Evolutionary conservation across 495 filamentous ascomycete genomes (phyloP), one percentile per base, ranked within the genome.

Genomic region (Immersiella caudata): DNA sequence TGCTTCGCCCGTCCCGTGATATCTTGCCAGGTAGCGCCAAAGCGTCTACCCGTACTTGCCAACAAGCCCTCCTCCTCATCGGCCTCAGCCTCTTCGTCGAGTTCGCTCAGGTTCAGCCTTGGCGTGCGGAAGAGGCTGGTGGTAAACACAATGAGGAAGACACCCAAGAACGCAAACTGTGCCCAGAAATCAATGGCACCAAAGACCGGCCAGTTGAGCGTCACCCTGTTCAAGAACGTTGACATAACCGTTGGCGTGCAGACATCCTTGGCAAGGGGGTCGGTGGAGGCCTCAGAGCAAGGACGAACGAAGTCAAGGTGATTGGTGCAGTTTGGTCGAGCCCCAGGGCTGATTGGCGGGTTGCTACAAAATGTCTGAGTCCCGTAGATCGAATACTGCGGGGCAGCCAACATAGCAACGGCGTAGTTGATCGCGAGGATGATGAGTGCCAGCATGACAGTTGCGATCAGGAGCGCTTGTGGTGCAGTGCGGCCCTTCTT

Each of bases 181-280:
- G 92, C 91, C 94, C 93, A 98, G 80, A 98, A 99, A 66, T 90
- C 85, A 14, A 98, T 82, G 36, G 87, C 90, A n/a, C 95, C 95
- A 78, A 99, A 97, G 73, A 97, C 91, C 18, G 96, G 94, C 83
- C 93, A 99, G 79, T 94, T 95, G 67, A 98, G 81, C n/a, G 92
- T 96, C 46, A 97, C 85, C 33, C 93, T 88, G 75, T 99, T 97
- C 62, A 98, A 81, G 79, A 99, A 97, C 0, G 92, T 97, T 64
- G 90, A 93, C 70, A 90, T 90, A 56, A 98, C 89, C 55, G 86
- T 94, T 0, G 95, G 93, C 18, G 93, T 98, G 81, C 95, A 99
- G 14, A 97, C 88, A 66, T 86, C 83, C 58, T 85, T 84, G 12
- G 91, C 89, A 33, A 81, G 79, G n/a, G 83, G 75, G 67, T 85